phyloP scores from a whole-genome alignment of 2,329 filamentous ascomycete species.

The Aspergillus eucalypticola region DNA sequence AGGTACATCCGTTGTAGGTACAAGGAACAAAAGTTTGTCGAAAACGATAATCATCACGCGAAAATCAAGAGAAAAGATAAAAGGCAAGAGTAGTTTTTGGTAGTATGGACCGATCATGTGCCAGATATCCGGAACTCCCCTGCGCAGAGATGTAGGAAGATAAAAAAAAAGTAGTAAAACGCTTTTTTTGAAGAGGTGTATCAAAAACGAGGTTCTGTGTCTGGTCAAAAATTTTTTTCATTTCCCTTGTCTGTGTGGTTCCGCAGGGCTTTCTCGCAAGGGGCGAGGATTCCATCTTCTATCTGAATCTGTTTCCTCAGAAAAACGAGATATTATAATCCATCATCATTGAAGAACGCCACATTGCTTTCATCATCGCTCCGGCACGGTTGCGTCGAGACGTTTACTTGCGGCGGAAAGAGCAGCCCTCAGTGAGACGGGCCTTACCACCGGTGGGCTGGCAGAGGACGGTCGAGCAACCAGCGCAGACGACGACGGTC shows the following conservation, averaged over 20 bases:
- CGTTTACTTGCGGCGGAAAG: conserved; percentile 98
- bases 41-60: conserved; percentile 35
- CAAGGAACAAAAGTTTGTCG: conserved; percentile 35
- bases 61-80: conserved; percentile 24
- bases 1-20: conserved; percentile 18
- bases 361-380: conserved; percentile 39
- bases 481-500: conserved; percentile 99
- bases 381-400: conserved; percentile 29
- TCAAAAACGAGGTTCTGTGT: conserved; percentile 22
- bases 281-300: conserved; percentile 52
- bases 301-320: conserved; percentile 40
- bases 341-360: conserved; percentile 35
- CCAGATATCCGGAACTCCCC: conserved; percentile 83
- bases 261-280: conserved; percentile 50
- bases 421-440: conserved; percentile 98
- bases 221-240: conserved; percentile 52
- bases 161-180: conserved; percentile 34
- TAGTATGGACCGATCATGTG: conserved; percentile 55
- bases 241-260: conserved; percentile 60
- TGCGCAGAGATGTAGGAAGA: conserved; percentile 25
- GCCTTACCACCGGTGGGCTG: conserved; percentile 99
- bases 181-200: conserved; percentile 42
- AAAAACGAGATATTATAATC: conserved; percentile 30
- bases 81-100: conserved; percentile 22
- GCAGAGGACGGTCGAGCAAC: conserved; percentile 99